Conservation (phyloP, 108 stramenopile genomes). For the Mediolabrus comicus region DNA sequence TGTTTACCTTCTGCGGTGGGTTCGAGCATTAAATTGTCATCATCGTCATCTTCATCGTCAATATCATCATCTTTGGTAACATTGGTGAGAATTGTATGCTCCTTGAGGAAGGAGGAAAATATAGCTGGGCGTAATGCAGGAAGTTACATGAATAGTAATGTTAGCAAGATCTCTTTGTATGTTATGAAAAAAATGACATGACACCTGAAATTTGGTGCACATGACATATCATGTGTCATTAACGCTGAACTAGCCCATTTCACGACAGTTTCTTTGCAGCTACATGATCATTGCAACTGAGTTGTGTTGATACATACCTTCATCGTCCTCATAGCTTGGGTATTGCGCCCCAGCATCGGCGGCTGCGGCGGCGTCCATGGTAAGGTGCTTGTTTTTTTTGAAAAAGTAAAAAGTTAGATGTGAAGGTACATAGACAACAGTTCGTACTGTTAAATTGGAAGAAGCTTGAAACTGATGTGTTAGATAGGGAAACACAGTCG, state of each 20-base stretch:
- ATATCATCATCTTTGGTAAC: conserved; percentile 16
- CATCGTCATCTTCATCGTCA: conserved; percentile 45
- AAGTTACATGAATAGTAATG: not conserved
- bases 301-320: conserved; percentile 17
- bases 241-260: not conserved
- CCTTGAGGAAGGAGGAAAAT: conserved; percentile 63
- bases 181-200: not conserved
- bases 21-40: conserved; percentile 54
- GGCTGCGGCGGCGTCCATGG: not conserved
- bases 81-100: conserved; percentile 64
- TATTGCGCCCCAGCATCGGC: conserved; percentile 19
- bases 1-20: conserved; percentile 52
- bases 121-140: conserved; percentile 21
- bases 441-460: no score
- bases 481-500: no score
- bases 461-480: no score
- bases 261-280: no score
- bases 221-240: not conserved
- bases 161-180: not conserved
- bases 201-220: conserved; percentile 8
- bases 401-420: no score
- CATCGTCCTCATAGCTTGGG: conserved; percentile 55
- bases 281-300: not conserved
- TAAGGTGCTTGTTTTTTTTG: not conserved
- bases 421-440: no score